These are phyloP conservation scores for Russula compacta DNA, from an alignment of 768 basidiomycete species.

Conservation along the genomic window DNA sequence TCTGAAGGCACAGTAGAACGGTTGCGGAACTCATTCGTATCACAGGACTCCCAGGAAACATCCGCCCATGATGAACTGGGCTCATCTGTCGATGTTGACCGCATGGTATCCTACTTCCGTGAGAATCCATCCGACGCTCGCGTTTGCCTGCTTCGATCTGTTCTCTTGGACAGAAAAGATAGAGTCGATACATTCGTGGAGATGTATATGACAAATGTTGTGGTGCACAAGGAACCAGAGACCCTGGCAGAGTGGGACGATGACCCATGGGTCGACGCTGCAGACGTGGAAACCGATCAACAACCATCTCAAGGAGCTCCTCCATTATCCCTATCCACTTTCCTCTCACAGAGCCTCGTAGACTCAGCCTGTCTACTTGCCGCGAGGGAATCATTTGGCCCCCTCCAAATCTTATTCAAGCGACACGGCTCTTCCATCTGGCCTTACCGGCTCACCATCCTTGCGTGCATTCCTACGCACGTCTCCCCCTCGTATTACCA, in stretches of 20 bases:
- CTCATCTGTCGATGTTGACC: slow-evolving; percentile 23
- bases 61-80: slow-evolving; percentile 16
- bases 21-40: slow-evolving; percentile 19
- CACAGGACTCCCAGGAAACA: slow-evolving; percentile 17
- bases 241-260: slow-evolving; percentile 54
- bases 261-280: slow-evolving; percentile 64
- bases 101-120: slow-evolving; percentile 46
- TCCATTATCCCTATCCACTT: slow-evolving; percentile 49
- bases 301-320: slow-evolving; percentile 24
- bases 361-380: slow-evolving; percentile 59
- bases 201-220: slow-evolving; percentile 34
- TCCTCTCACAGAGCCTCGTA: slow-evolving; percentile 52
- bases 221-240: slow-evolving; percentile 26
- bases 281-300: slow-evolving; percentile 23
- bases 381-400: slow-evolving; percentile 45
- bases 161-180: slow-evolving; percentile 63
- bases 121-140: slow-evolving; percentile 51
- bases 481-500: slow-evolving; percentile 52
- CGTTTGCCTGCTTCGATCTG: slow-evolving; percentile 51
- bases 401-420: slow-evolving; percentile 47
- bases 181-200: slow-evolving; percentile 64
- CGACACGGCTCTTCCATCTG: slow-evolving; percentile 52
- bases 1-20: slow-evolving; percentile 40
- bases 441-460: slow-evolving; percentile 59
- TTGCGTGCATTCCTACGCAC: slow-evolving; percentile 70